Evolutionary conservation across 2,329 filamentous ascomycete genomes (phyloP), one percentile per base, ranked within the genome.

Genomic region (Epichloe bromicola): DNA sequence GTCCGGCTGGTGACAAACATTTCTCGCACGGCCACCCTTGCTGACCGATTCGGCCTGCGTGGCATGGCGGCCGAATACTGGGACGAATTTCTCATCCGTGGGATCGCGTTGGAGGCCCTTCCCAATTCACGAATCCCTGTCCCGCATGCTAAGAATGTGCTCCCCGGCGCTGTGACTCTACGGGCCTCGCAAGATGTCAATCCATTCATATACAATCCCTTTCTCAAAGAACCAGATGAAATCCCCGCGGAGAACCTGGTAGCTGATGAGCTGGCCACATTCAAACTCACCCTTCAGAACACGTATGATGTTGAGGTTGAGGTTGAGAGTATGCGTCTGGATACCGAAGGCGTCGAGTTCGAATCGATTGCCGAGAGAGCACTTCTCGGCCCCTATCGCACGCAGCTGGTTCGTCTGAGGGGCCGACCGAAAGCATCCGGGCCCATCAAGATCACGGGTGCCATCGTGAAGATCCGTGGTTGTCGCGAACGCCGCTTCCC

Each of bases 171-270:
- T 3, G 68, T 70, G 0, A 70, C 71, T 1, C 71, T 69, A 33
- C 70, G 76, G 44, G 71, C 74, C 14, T 80, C 78, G 3, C 77
- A 80, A 57, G 78, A 80, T 53, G 74, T 80, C 5, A 88, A 93
- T 54, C 93, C 93, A 0, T 95, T 98, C 59, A 86, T 98, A 52
- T 95, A 97, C 63, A 96, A 96, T 61, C 88, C 93, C 0, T 97
- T 96, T 61, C 69, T 89, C 19, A 88, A 89, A 65, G 75, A 76
- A 49, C 68, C 75, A 0, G 76, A 80, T 41, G 75, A 83, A 48
- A 75, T 76, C 23, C 72, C 74, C 2, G 71, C 78, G 12, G 82
- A 89, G 53, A 77, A 88, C 1, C 72, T 96, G 33, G 86, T 97
- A 19, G 82, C 87, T 4, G 83, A 82, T 15, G 90, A 97, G 65